These are phyloP conservation scores for Isabelozyma pseudorhagii DNA, from an alignment of 805 yeast genomes.

Conservation along the genomic window DNA sequence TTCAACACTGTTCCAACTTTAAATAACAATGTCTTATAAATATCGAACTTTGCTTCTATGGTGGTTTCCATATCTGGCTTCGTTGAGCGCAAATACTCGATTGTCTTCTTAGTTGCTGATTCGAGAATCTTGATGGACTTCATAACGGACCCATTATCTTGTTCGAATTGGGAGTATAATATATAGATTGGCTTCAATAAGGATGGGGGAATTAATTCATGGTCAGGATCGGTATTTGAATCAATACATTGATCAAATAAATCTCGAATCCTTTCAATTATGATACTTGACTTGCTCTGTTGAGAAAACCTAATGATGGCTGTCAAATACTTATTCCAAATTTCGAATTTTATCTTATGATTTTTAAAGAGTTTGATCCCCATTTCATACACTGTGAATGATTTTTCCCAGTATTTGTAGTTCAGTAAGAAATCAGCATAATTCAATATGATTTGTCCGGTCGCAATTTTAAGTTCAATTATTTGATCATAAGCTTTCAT, in stretches of 20 bases:
- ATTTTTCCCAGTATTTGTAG: conserved; percentile 42
- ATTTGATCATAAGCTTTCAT: conserved; percentile 23
- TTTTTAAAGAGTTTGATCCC: conserved; percentile 62
- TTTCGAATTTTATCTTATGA: conserved; percentile 53
- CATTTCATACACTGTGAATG: conserved; percentile 62
- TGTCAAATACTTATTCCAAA: conserved; percentile 68
- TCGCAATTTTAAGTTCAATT: conserved; percentile 55
- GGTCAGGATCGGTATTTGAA: conserved; percentile 2
- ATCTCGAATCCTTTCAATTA: conserved; percentile 50
- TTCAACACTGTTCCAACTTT: conserved; percentile 4
- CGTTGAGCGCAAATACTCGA: background rate
- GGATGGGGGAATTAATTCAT: conserved; percentile 40
- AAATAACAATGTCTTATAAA: conserved; percentile 12
- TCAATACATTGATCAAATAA: conserved; percentile 61
- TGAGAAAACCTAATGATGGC: conserved; percentile 35
- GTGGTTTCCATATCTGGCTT: conserved; percentile 8
- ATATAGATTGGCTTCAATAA: conserved; percentile 49
- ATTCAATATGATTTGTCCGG: conserved; percentile 62
- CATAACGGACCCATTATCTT: conserved; percentile 46
- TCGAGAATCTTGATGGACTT: conserved; percentile 36
- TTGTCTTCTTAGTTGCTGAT: background rate
- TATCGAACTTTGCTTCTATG: conserved; percentile 18
- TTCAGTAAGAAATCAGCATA: conserved; percentile 62
- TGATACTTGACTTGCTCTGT: conserved; percentile 4
- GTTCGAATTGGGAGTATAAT: conserved; percentile 63